These are phyloP conservation scores for Aspergillus quadricinctus DNA, from an alignment of 2,329 filamentous ascomycete genomes.

Conservation along the genomic window DNA sequence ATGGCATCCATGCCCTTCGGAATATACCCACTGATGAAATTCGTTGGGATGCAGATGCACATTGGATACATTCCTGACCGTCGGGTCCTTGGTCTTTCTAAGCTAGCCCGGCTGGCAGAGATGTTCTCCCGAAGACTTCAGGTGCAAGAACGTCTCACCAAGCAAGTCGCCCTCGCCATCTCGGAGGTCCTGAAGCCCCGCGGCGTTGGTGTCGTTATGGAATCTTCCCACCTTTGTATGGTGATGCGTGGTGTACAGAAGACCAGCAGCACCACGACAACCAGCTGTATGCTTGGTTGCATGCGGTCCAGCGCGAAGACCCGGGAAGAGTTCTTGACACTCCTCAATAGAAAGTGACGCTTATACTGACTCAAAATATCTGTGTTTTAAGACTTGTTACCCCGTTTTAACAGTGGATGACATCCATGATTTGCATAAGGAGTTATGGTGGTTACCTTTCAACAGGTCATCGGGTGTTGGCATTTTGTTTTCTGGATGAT, in stretches of 20 bases:
- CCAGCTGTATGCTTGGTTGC: conserved; percentile 94
- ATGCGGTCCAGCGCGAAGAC: conserved; percentile 93
- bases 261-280: conserved; percentile 79
- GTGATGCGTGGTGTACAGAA: conserved; percentile 98
- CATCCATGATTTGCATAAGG: conserved; percentile 25
- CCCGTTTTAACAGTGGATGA: conserved; percentile 22
- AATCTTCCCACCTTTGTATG: conserved; percentile 96
- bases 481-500: conserved; percentile 11
- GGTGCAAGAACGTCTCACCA: conserved; percentile 93
- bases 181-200: conserved; percentile 90
- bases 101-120: conserved; percentile 90
- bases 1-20: neutral
- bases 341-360: conserved; percentile 56
- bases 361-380: conserved; percentile 7
- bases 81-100: conserved; percentile 90
- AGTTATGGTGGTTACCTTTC: conserved; percentile 39
- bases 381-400: conserved; percentile 13
- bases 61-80: conserved; percentile 95
- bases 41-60: conserved; percentile 67
- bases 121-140: conserved; percentile 94
- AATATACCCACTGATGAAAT: conserved; percentile 8
- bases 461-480: conserved; percentile 34
- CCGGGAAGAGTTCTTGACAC: conserved; percentile 87
- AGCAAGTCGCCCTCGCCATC: conserved; percentile 90
- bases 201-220: conserved; percentile 95